A percentile compares a stretch with the other conserved stretches of the same genome.
phyloP scores from a whole-genome alignment of 139 green algal genomes.

The Picochlorum sp. region DNA sequence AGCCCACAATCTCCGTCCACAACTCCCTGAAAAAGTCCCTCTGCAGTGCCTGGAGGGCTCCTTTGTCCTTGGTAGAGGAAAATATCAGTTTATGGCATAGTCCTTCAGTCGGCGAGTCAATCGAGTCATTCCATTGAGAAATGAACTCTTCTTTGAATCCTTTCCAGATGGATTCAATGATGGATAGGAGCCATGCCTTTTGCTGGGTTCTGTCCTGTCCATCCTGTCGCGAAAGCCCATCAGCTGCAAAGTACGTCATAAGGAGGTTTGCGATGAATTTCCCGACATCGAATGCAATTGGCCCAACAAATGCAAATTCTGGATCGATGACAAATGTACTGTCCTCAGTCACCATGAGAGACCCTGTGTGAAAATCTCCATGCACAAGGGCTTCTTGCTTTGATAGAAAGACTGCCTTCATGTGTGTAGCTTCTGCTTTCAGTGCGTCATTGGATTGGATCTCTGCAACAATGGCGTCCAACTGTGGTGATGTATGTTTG shows the following conservation, averaged over 20 bases:
- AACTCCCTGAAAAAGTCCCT: conserved; percentile 64
- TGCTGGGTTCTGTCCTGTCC: conserved; percentile 28
- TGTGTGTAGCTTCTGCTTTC: conserved; percentile 48
- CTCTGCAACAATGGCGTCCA: conserved; percentile 61
- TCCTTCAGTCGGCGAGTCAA: conserved; percentile 18
- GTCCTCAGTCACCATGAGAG: conserved; percentile 73
- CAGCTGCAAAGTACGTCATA: conserved; percentile 73
- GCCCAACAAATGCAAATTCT: conserved; percentile 94
- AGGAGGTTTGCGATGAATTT: conserved; percentile 93
- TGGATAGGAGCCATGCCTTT: conserved; percentile 50
- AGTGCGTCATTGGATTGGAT: conserved; percentile 59
- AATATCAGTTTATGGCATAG: conserved; percentile 41
- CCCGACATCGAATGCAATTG: conserved; percentile 93
- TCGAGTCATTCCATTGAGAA: conserved; percentile 44
- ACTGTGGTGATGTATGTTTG: conserved; percentile 67
- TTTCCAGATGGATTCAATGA: conserved; percentile 48
- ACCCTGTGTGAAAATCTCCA: conserved; percentile 94
- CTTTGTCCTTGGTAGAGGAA: conserved; percentile 4
- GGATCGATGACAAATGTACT: conserved; percentile 74
- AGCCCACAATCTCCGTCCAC: conserved; percentile 52
- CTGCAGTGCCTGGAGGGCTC: conserved; percentile 39
- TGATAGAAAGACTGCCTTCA: conserved; percentile 78
- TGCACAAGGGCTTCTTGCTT: conserved; percentile 82
- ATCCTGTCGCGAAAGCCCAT: background rate
- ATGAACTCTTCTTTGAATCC: conserved; percentile 58